Evolutionary conservation across 768 basidiomycete genomes (phyloP), one percentile per base, ranked within the genome.

Genomic region (Leccinum olivaceopallidum): DNA sequence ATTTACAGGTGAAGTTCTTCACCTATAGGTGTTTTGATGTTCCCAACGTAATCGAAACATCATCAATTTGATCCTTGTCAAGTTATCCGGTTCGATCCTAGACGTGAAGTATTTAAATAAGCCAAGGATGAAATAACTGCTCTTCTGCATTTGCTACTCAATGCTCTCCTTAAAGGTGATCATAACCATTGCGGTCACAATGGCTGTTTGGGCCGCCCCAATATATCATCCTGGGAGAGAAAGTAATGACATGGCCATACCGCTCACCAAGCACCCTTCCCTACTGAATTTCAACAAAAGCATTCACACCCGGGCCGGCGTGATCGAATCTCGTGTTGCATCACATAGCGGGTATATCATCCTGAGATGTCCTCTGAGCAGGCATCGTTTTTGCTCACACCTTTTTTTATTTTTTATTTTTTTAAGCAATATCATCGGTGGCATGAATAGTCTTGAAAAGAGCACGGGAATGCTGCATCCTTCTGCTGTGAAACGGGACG

Each of bases 121-220:
- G 30, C 9, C 30, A 32, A 32, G 30, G 30, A 32, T 32, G 30
- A 32, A 9, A 32, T 32, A 0, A 32, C 30, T 13, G 5, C 13
- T 36, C 34, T 13, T 36, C 13, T 13, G 13, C 34, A 14, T 36
- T 14, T 36, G 36, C 36, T 13, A 14, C 36, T 6, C 36, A 5
- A 36, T 36, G 36, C 36, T 36, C 36, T 39, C 0, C 16, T 28
- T 8, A 0, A 39, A 13, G 37, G 37, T 18, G 16, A 39, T 39
- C 3, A 39, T 16, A 39, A 16, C 37, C 37, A 39, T 39, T 39
- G 37, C 7, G 37, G 16, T 18, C 37, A 16, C 58, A 5, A 7
- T 65, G 9, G 56, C 55, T 4, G 24, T 53, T 37, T 60, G 47
- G n/a, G 53, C 44, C 10, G 44, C 58, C 6, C 60, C 64, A 2